Base-by-base conservation (phyloP, 345 rosid genomes). In the Psidium guajava region DNA sequence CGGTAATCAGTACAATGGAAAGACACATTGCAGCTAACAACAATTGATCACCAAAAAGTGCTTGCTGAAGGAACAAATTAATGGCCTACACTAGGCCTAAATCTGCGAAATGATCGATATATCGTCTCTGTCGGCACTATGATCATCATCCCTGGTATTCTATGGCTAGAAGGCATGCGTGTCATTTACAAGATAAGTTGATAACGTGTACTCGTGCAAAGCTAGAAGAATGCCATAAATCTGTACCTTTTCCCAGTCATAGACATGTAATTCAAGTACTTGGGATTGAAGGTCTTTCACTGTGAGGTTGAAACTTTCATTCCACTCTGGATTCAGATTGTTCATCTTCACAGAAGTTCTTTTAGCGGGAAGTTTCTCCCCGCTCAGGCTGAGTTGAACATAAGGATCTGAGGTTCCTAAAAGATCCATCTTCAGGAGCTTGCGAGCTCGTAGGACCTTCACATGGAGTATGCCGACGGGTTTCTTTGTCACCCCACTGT, bases 381-480 rank as follows among this genome's bases (percentile, higher is more conserved):
- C 94, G 15, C 86, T 87, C 28, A 90, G 87, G 81, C 86, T 85
- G 55, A 93, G 86, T 82, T 88, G 57, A 47, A 93, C 92, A 83
- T 92, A 92, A 53, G 95, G 95, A 83, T 91, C 92, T 5, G 94
- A 93, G n/a, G 89, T 84, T 84, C 94, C 93, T n/a, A 93, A 82
- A 51, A 91, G 21, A 84, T 93, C 94, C 86, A 86, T 91, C 89
- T 93, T 93, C 61, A 86, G 44, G 50, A 92, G 92, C 64, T 88
- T 89, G 28, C 59, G 56, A 28, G 92, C 93, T 54, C 86, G 83
- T 28, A 92, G 81, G 44, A 93, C 88, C 77, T 92, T 92, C 83
- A 92, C 94, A 85, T 89, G 88, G 53, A 92, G 83, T 55, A 93
- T 90, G 25, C 93, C 95, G 14, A 89, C 86, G 6, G 93, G 94